A percentile compares a stretch with the other conserved stretches of the same genome.
These are phyloP conservation scores for Chytridium lagenaria DNA, from an alignment of 371 early-diverging fungal species.

Conservation along the genomic window DNA sequence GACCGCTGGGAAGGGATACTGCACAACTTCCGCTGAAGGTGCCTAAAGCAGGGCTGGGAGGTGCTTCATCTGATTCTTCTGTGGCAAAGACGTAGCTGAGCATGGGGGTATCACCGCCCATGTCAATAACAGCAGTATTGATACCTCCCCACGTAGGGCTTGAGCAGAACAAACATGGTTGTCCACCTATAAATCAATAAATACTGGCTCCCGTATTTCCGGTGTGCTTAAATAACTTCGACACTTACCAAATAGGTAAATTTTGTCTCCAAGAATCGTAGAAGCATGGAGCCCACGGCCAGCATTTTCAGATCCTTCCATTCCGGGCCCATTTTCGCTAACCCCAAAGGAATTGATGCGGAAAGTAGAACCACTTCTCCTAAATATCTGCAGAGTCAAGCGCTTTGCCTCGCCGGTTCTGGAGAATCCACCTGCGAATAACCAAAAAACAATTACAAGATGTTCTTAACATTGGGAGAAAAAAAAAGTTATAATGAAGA, in stretches of 20 bases:
- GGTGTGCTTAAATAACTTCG: neutral
- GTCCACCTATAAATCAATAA: neutral
- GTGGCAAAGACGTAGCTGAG: neutral
- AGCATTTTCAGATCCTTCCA: neutral
- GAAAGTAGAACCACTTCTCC: neutral
- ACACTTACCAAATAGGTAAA: constrained; percentile 8
- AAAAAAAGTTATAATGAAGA: too few species aligned
- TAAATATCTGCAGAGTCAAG: neutral
- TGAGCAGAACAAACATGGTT: constrained; percentile 8
- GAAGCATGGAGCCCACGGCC: constrained; percentile 13
- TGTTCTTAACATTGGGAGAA: too few species aligned
- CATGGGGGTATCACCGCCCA: neutral
- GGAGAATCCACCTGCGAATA: neutral
- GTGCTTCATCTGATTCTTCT: constrained; percentile 5
- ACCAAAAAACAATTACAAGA: neutral
- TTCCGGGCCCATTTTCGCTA: neutral
- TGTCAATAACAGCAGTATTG: constrained; percentile 3
- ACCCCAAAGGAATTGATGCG: neutral
- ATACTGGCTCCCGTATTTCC: neutral
- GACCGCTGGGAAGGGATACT: neutral
- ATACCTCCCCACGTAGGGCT: neutral
- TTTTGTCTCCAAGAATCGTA: neutral
- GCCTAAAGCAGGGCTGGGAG: neutral
- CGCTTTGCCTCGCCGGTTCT: neutral
- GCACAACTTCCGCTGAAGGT: constrained; percentile 11